Evolutionary conservation across 2,329 filamentous ascomycete genomes (phyloP), one percentile per base, ranked within the genome.

Genomic region (Intubia oerlemansii): DNA sequence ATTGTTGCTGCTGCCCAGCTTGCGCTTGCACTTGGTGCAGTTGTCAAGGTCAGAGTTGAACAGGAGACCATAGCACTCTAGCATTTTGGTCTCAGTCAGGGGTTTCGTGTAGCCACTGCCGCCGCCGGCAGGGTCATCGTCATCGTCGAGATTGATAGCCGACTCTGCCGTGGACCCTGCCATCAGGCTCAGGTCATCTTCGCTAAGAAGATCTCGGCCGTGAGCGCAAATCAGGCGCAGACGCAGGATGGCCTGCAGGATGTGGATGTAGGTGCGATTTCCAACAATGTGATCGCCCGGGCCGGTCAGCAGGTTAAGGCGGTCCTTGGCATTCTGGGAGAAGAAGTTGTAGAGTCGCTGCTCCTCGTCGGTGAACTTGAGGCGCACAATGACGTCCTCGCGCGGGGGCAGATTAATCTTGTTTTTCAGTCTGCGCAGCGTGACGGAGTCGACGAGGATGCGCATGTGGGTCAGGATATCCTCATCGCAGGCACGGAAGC

Each of bases 391-490:
- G 9, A 72, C 54, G 42, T 93, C 85, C 9, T 64, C 59, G 12
- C 81, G 69, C 14, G 62, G 58, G 2, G 81, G 79, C 3, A 98
- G 57, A 41, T 90, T 62, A 34, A 95, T 84, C 49, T 75, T 82
- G 48, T 95, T 81, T 49, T 95, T 95, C 19, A 88, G 59, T 14
- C 88, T 78, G 16, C 88, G 75, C 8, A 98, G 58, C 0, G 88
- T 95, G 38, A 98, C 77, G n/a, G 79, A 88, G 44, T 92, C 80
- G 7, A 98, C 84, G 1, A 98, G 64, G 9, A 93, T 62, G 17
- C 85, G 77, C 18, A 98, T 59, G 44, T 84, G 88, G 4, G 76
- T 69, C 2, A 95, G 61, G 27, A 90, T 82, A 24, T 78, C 72
- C 0, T 79, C 69, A 41, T 93, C 79, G 24, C 78, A 85, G 14